Percentiles rank a stretch among this genome's conserved stretches.
These are phyloP conservation scores for Quercus mongolica DNA, from an alignment of 306 rosid species.

Conservation along the genomic window DNA sequence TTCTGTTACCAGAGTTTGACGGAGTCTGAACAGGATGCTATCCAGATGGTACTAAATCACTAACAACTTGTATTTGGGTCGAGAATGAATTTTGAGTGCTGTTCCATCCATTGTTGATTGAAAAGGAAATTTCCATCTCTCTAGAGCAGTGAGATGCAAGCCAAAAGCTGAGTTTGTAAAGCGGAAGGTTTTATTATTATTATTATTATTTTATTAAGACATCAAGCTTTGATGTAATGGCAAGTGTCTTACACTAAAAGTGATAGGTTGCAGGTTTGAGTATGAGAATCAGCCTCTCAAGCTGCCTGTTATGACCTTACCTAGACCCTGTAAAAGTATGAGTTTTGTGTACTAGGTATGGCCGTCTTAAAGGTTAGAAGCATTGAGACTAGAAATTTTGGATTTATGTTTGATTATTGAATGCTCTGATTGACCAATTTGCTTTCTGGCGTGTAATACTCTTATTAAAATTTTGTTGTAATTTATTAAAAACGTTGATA, in stretches of 20 bases:
- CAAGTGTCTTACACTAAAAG: too few relatives aligned
- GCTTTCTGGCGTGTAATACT: background rate
- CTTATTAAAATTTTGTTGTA: background rate
- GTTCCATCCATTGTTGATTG: background rate
- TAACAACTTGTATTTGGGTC: constrained; percentile 19
- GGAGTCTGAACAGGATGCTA: constrained; percentile 58
- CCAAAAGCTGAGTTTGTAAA: background rate
- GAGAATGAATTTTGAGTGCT: background rate
- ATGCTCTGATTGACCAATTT: background rate
- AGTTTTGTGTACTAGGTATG: too few relatives aligned
- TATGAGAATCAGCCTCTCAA: too few relatives aligned
- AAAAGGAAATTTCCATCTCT: background rate
- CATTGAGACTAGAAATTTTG: background rate
- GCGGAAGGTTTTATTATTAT: background rate
- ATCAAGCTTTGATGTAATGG: too few relatives aligned
- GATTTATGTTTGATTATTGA: background rate
- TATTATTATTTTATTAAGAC: too few relatives aligned
- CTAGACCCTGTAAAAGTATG: too few relatives aligned
- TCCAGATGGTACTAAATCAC: constrained; percentile 47
- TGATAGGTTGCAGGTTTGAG: too few relatives aligned
- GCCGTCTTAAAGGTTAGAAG: background rate
- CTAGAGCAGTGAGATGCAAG: background rate
- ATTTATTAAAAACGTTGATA: background rate
- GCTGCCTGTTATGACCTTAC: too few relatives aligned
- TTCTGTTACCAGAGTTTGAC: constrained; percentile 54